Percentiles rank a stretch among this genome's conserved stretches.
phyloP scores from a whole-genome alignment of 768 basidiomycete species.

The Boletus tomentosulus region DNA sequence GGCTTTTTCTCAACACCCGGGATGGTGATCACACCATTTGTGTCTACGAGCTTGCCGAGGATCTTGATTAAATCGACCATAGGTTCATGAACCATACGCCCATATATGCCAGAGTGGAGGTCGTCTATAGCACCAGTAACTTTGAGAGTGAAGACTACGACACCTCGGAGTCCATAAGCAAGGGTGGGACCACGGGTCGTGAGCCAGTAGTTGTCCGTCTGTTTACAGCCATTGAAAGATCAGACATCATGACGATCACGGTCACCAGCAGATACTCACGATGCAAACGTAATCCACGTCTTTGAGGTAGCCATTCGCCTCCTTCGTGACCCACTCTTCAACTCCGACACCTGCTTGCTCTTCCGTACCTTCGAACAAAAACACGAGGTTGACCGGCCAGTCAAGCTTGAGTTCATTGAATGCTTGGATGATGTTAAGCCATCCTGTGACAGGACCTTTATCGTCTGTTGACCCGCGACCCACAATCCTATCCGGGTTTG shows the following conservation, averaged over 20 bases:
- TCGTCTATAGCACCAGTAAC: slow-evolving; percentile 78
- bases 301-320: slow-evolving; percentile 60
- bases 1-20: slow-evolving; percentile 79
- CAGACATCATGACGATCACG: slow-evolving; percentile 20
- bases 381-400: slow-evolving; percentile 84
- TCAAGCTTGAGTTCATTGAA: slow-evolving; percentile 44
- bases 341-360: slow-evolving; percentile 84
- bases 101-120: slow-evolving; percentile 84
- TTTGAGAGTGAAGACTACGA: slow-evolving; percentile 75
- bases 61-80: slow-evolving; percentile 83
- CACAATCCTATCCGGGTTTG: slow-evolving; percentile 44
- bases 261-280: slow-evolving; percentile 35
- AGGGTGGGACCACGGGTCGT: slow-evolving; percentile 68
- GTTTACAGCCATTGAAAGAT: slow-evolving; percentile 5
- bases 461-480: slow-evolving; percentile 87
- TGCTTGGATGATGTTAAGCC: slow-evolving; percentile 87
- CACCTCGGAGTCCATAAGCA: slow-evolving; percentile 81
- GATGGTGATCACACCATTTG: slow-evolving; percentile 70
- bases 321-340: slow-evolving; percentile 66
- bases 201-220: slow-evolving; percentile 92
- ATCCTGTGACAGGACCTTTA: slow-evolving; percentile 86
- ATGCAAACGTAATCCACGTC: slow-evolving; percentile 88
- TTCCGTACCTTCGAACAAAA: slow-evolving; percentile 95
- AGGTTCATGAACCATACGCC: slow-evolving; percentile 73
- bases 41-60: slow-evolving; percentile 74